Conservation (phyloP, 106 monocot genomes). For the Apostasia ramifera region DNA sequence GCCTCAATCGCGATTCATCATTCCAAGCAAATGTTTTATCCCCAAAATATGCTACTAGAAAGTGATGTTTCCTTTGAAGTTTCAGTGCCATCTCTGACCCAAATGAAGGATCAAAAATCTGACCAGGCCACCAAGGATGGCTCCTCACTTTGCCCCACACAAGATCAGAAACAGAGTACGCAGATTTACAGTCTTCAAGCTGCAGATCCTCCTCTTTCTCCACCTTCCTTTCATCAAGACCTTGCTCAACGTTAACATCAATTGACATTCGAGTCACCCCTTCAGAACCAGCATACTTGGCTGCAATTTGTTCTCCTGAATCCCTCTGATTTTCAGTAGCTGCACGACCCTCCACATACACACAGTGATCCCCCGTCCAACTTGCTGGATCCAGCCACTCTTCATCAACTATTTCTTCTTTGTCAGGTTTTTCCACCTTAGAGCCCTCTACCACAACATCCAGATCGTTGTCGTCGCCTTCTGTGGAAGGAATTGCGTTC, state of each 20-base stretch:
- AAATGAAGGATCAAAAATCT: conserved; percentile 56
- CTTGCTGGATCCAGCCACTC: too few relatives aligned
- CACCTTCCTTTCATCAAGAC: neutral
- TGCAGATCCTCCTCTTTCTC: neutral
- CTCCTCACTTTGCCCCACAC: conserved; percentile 89
- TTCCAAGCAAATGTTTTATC: conserved; percentile 90
- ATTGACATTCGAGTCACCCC: neutral
- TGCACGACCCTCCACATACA: neutral
- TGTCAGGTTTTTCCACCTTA: neutral
- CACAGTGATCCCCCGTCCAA: neutral
- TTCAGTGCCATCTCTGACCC: conserved; percentile 63
- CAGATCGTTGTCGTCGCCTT: neutral
- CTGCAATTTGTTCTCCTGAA: neutral
- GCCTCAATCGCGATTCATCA: conserved; percentile 49
- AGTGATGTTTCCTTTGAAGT: conserved; percentile 37
- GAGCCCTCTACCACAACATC: neutral
- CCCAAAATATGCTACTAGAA: conserved; percentile 74
- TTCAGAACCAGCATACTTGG: neutral
- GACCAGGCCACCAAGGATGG: conserved; percentile 97
- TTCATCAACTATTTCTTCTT: neutral
- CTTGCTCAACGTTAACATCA: neutral
- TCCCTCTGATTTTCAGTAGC: too few relatives aligned
- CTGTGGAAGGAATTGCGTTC: neutral
- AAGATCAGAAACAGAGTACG: conserved; percentile 39
- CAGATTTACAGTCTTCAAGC: conserved; percentile 14